Conservation (phyloP, 345 rosid genomes). For the Cochlearia excelsa region DNA sequence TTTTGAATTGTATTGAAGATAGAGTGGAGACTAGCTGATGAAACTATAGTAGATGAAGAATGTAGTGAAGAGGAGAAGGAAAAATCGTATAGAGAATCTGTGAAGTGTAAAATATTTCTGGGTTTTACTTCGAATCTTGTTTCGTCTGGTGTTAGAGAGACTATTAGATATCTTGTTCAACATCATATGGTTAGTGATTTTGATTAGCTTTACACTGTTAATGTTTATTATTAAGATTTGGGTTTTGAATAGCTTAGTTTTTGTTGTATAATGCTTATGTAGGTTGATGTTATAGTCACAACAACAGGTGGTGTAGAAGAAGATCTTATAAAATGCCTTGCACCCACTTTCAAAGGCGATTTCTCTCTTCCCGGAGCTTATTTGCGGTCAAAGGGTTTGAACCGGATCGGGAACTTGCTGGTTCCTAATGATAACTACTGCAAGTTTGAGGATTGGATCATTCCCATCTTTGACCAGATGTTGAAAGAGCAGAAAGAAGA, state of each 20-base stretch:
- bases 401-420: constrained; percentile 86
- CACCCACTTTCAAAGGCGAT: constrained; percentile 86
- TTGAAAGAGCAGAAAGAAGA: constrained; percentile 84
- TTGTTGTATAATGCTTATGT: constrained; percentile 17
- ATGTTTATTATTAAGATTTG: neutral
- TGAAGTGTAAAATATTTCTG: constrained; percentile 78
- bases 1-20: constrained; percentile 65
- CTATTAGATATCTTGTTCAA: constrained; percentile 75
- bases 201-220: neutral
- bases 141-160: constrained; percentile 89
- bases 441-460: constrained; percentile 96
- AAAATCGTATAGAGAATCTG: constrained; percentile 56
- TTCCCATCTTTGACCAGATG: constrained; percentile 88
- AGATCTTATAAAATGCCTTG: constrained; percentile 94
- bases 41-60: constrained; percentile 51
- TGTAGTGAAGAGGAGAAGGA: constrained; percentile 72
- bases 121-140: constrained; percentile 97
- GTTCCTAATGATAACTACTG: constrained; percentile 95
- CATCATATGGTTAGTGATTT: constrained; percentile 73
- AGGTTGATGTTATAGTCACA: constrained; percentile 96
- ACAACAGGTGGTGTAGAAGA: constrained; percentile 97
- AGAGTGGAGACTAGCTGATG: constrained; percentile 87
- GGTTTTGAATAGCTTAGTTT: neutral
- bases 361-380: constrained; percentile 76
- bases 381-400: constrained; percentile 77